A percentile compares a stretch with the other conserved stretches of the same genome.
These are phyloP conservation scores for Sophora flavescens DNA, from an alignment of 306 rosid species.

Conservation along the genomic window DNA sequence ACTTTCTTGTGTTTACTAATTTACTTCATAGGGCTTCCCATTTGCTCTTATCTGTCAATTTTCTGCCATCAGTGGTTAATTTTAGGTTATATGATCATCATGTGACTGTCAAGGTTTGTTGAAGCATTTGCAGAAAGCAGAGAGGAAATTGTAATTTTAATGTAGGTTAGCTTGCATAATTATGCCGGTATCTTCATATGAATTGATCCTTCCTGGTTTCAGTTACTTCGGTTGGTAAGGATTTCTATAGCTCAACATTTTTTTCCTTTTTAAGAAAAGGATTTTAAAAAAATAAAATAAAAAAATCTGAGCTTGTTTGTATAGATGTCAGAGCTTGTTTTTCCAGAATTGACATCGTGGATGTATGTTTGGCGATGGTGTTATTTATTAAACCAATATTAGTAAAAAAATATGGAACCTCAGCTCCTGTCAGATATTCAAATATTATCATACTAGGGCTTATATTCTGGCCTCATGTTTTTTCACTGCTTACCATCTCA, in stretches of 20 bases:
- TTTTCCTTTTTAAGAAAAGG: no score
- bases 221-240: not conserved
- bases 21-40: slow-evolving; percentile 14
- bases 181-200: slow-evolving; percentile 27
- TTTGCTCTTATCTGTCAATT: not conserved
- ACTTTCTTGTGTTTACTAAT: slow-evolving; percentile 8
- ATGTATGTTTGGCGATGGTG: slow-evolving; percentile 12
- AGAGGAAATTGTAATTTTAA: slow-evolving; percentile 15
- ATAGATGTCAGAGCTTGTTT: not conserved
- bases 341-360: slow-evolving; percentile 21
- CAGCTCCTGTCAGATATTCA: slow-evolving; percentile 18
- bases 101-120: slow-evolving; percentile 15
- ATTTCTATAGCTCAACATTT: slow-evolving; percentile 3
- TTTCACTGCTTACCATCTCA: slow-evolving; percentile 48
- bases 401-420: slow-evolving; percentile 15
- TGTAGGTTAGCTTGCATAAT: slow-evolving; percentile 30
- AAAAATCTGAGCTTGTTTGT: not conserved
- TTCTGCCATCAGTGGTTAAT: not conserved
- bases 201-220: slow-evolving; percentile 11
- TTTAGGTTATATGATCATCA: slow-evolving; percentile 9
- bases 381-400: not conserved
- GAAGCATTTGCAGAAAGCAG: slow-evolving; percentile 23
- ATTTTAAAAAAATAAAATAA: no score
- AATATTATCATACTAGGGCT: slow-evolving; percentile 24
- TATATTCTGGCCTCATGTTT: slow-evolving; percentile 28